Evolutionary conservation across 805 yeast species (phyloP), one percentile per base, ranked within the genome.

Genomic region (Saccharomycopsis sp.): DNA sequence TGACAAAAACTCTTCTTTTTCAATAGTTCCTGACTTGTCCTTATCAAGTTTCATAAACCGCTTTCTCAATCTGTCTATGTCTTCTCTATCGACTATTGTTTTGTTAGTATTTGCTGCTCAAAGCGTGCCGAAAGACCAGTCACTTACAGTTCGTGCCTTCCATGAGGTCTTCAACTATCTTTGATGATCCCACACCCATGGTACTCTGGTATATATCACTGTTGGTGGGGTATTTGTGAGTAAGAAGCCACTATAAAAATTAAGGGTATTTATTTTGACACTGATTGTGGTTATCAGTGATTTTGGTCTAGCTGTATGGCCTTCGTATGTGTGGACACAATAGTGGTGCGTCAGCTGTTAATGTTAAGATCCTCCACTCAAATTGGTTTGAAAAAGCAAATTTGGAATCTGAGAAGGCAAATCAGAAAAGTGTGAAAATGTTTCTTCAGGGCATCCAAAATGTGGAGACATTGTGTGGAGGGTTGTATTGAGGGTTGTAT

Each of bases 21-120:
- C 97, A 52, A 94, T 87, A 4, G 95, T 84, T 1, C 99, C 99
- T 2, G 91, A 84, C 57, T 90, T 87, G 71, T 94, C 98, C 61
- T 87, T 84, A 71, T 94, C 99, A 55, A 94, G 75, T 67, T 95
- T 94, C 95, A 91, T 89, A 70, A 94, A 94, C 63, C 99, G 78
- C 68, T 91, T 90, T 58, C 96, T 83, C 59, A 94, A 75, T 61
- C 99, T 79, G 69, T 91, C 96, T 55, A 94, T 87, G 68, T 94
- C 99, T 62, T 90, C 97, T 53, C 85, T 79, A 57, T 89, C 95
- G 71, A 92, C 84, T 81, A 51, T n/a, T 21, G 18, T 57, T 55
- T 57, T 48, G 47, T 29, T 48, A 62, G 60, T 55, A 3, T 21
- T n/a, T 7, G 14, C 24, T 55, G 56, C 54, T 52, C 56, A 55